Evolutionary conservation across 495 filamentous ascomycete genomes (phyloP), one percentile per base, ranked within the genome.

Genomic region (Cairneyella variabilis): DNA sequence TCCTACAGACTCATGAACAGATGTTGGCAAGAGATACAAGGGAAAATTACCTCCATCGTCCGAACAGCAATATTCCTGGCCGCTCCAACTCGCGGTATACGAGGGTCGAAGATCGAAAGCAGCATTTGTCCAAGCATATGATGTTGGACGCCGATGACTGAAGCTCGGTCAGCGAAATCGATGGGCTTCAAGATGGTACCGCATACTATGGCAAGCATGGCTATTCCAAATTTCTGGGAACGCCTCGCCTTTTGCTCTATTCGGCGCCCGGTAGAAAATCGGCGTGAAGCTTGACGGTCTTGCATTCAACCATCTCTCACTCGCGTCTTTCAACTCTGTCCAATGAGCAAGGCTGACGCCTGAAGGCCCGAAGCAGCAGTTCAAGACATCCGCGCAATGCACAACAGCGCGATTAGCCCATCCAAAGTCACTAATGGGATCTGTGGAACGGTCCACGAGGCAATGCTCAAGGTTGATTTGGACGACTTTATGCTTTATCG

Each of bases 371-470:
- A 76, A 77, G 49, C 75, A 79, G 53, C 69, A 74, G 49, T 78
- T 78, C 6, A 82, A 58, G 0, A 79, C 73, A 23, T 78, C 73
- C 2, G 79, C 75, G 18, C 76, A 75, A 32, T 76, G 72, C 0
- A 76, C 69, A 0, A 82, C 69, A 21, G 77, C 77, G 18, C 76
- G 66, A 59, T 80, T 79, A 2, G 77, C 73, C 77, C 76, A 79
- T 0, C 63, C 69, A 56, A 71, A 72, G 45, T 80, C 77, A 51
- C 71, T 66, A 0, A 69, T 64, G 1, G 64, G 55, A 0, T 61
- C 59, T 9, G 75, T 59, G 0, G 71, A 72, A 28, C 72, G 69
- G 48, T 78, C 70, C 51, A 76, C 65, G 17, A 76, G 61, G 12
- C 64, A 66, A 37, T 69, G 62, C 12, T 69, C 61, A 5, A 76